Conservation (phyloP, 202 grass and related monocot genomes). For the Zizania palustris region DNA sequence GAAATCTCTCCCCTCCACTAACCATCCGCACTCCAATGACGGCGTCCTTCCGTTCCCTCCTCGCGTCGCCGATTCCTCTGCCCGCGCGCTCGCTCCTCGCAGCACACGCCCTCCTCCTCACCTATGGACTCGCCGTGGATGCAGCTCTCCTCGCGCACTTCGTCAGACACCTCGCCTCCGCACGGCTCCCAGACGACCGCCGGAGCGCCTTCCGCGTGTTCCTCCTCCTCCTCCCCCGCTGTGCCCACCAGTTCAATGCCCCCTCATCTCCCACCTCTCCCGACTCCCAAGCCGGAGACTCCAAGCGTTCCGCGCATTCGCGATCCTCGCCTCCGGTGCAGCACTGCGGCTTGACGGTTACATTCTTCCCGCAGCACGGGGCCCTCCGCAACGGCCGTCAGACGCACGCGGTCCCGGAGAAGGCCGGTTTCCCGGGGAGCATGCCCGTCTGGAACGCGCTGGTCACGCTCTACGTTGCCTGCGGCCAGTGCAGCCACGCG, state of each 20-base stretch:
- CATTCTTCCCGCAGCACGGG: conserved; percentile 23
- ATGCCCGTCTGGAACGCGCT: conserved; percentile 50
- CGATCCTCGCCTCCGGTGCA: conserved; percentile 8
- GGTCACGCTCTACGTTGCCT: conserved; percentile 39
- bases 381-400: conserved; percentile 39
- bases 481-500: conserved; percentile 26
- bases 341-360: conserved; percentile 38
- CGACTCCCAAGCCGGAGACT: conserved; percentile 15
- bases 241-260: conserved; percentile 37
- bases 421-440: conserved; percentile 39
- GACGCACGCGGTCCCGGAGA: conserved; percentile 35
- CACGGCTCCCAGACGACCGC: background rate
- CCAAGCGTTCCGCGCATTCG: conserved; percentile 33
- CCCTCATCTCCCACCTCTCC: conserved; percentile 45
- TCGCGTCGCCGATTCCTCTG: background rate
- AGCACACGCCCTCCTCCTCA: conserved; percentile 40
- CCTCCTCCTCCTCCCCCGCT: conserved; percentile 35
- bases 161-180: conserved; percentile 35
- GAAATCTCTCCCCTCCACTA: background rate
- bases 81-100: background rate
- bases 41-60: background rate
- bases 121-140: conserved; percentile 36
- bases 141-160: conserved; percentile 41
- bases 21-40: background rate
- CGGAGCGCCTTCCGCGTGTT: conserved; percentile 19